Evolutionary conservation across 495 filamentous ascomycete genomes (phyloP), one percentile per base, ranked within the genome.

Genomic region (Pseudevernia furfuracea): DNA sequence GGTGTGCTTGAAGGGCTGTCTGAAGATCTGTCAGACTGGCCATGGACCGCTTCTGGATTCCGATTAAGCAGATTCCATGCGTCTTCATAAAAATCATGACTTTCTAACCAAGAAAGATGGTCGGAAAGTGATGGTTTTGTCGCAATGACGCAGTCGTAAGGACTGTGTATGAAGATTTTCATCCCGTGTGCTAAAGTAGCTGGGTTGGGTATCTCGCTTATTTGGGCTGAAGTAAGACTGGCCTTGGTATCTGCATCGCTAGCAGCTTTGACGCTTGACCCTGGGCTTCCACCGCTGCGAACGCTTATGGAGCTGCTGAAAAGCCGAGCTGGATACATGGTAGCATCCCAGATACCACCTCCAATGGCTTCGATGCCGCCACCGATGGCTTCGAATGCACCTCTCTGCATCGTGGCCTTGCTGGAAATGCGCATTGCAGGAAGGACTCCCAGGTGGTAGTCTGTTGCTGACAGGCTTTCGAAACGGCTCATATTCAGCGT

Each of bases 151-250:
- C 92, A 96, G 75, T 98, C 94, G 68, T 94, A 98, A 1, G 95
- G 95, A 69, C 92, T 97, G 59, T 95, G 91, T 38, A 98, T 88
- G 72, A 96, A 96, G 34, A 98, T 90, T 69, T 97, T 97, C 66
- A 92, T 82, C 0, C 94, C 92, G 10, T 85, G 82, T 21, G 84
- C 85, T 36, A 70, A 67, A 15, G 71, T 69, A 41, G 73, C 60
- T 41, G 68, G 65, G 62, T 74, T 71, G 25, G 70, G 64, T 36
- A 74, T 69, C 8, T 71, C 55, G 9, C 60, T 49, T 21, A 58
- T 23, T 4, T 71, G 63, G 23, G 63, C 62, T 23, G 74, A 73
- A 23, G 77, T 71, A 53, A 79, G 70, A 64, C 80, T 79, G 55
- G 80, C 74, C 25, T 46, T 59, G 32, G 81, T 81, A 49, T 70